These are phyloP conservation scores for Cinchona pubescens DNA, from an alignment of 257 asterid genomes.

Conservation along the genomic window DNA sequence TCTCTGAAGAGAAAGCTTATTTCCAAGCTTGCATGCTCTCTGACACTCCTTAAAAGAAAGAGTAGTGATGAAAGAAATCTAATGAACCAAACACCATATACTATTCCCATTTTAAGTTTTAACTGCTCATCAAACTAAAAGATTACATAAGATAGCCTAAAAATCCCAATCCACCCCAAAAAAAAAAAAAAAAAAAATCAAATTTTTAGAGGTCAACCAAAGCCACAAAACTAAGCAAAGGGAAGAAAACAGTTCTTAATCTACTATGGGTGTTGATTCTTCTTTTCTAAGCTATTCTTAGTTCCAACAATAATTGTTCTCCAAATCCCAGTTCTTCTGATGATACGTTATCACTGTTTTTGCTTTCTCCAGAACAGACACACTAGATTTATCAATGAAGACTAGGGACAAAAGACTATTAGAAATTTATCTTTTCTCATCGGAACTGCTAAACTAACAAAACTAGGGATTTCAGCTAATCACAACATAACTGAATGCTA, in stretches of 20 bases:
- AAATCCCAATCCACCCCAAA: slow-evolving; percentile 2
- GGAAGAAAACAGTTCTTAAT: neutral
- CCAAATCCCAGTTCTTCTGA: neutral
- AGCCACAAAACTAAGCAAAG: neutral
- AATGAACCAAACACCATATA: neutral
- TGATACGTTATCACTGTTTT: neutral
- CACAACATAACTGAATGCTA: neutral
- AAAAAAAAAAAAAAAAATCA: neutral
- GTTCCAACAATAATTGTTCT: neutral
- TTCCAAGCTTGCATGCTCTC: slow-evolving; percentile 29
- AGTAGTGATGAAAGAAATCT: slow-evolving; percentile 18
- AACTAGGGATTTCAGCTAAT: neutral
- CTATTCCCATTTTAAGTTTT: neutral
- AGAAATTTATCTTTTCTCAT: neutral
- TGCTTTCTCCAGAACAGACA: neutral
- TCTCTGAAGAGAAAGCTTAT: slow-evolving; percentile 28
- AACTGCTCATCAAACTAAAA: slow-evolving; percentile 1
- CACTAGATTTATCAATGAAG: neutral
- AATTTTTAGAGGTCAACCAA: neutral
- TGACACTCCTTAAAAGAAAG: slow-evolving; percentile 35
- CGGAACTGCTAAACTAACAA: neutral
- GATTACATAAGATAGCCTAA: neutral
- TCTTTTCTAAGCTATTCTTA: neutral
- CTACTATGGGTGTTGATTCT: neutral
- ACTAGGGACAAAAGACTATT: neutral